Percentiles rank a stretch among this genome's conserved stretches.
These are phyloP conservation scores for Quercus suber DNA, from an alignment of 306 rosid genomes.

Conservation along the genomic window DNA sequence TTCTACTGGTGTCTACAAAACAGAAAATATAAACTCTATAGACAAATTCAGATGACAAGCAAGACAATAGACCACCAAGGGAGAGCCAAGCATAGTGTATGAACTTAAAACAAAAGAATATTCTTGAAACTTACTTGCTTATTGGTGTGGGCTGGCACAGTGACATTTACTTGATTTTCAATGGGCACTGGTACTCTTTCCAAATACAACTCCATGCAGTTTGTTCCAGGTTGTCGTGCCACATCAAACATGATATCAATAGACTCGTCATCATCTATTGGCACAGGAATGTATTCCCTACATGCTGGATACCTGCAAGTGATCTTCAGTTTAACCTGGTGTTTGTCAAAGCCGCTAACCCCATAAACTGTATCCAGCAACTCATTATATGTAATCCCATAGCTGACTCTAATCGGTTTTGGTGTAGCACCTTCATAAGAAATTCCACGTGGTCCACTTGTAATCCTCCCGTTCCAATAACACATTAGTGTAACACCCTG, in stretches of 20 bases:
- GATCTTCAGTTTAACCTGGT: slow-evolving; percentile 16
- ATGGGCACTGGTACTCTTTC: slow-evolving; percentile 8
- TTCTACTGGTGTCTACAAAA: slow-evolving; percentile 1
- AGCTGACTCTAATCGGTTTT: slow-evolving; percentile 26
- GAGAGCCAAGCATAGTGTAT: neutral
- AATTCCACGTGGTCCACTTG: slow-evolving; percentile 25
- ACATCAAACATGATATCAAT: slow-evolving; percentile 26
- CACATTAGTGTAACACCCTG: slow-evolving; percentile 30
- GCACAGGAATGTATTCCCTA: slow-evolving; percentile 31
- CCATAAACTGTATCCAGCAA: slow-evolving; percentile 19
- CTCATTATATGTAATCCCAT: slow-evolving; percentile 21
- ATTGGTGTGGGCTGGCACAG: neutral
- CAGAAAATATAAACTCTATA: neutral
- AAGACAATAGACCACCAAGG: neutral
- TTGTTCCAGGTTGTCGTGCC: slow-evolving; percentile 23
- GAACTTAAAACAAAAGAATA: neutral
- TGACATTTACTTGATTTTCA: slow-evolving; percentile 12
- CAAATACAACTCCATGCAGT: slow-evolving; percentile 24
- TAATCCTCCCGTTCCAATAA: slow-evolving; percentile 25
- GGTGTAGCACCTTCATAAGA: slow-evolving; percentile 27
- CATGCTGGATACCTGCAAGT: slow-evolving; percentile 29
- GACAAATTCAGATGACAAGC: neutral
- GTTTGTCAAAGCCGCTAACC: slow-evolving; percentile 23
- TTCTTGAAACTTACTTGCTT: slow-evolving; percentile 7
- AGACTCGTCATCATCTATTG: slow-evolving; percentile 27